phyloP scores from a whole-genome alignment of 768 basidiomycete genomes.

The Phylloporus rhodoxanthus region DNA sequence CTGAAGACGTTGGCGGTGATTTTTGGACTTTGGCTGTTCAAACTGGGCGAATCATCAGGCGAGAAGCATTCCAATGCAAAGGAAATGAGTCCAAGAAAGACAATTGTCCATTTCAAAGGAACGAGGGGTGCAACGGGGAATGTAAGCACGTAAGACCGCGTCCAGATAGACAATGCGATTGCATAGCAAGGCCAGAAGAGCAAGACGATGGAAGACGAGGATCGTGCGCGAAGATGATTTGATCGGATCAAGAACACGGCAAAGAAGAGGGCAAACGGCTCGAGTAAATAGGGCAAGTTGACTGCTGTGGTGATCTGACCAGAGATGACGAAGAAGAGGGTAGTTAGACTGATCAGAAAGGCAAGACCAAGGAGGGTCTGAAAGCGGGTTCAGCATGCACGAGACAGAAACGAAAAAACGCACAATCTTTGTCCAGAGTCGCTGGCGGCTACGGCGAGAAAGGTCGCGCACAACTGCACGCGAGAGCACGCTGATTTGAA shows the following conservation, averaged over 20 bases:
- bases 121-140: slow-evolving; percentile 35
- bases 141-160: slow-evolving; percentile 46
- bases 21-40: slow-evolving; percentile 58
- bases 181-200: slow-evolving; percentile 79
- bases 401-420: background rate
- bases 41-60: slow-evolving; percentile 45
- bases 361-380: slow-evolving; percentile 49
- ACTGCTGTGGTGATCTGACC: slow-evolving; percentile 36
- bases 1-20: slow-evolving; percentile 78
- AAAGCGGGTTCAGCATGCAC: background rate
- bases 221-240: slow-evolving; percentile 66
- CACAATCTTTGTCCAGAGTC: slow-evolving; percentile 62
- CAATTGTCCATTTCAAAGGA: slow-evolving; percentile 39
- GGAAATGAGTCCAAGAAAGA: slow-evolving; percentile 43
- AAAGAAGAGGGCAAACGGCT: slow-evolving; percentile 47
- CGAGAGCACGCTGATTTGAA: slow-evolving; percentile 32
- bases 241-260: slow-evolving; percentile 49
- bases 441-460: slow-evolving; percentile 44
- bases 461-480: slow-evolving; percentile 26
- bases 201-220: slow-evolving; percentile 67
- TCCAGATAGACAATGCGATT: slow-evolving; percentile 45
- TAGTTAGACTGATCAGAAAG: slow-evolving; percentile 39
- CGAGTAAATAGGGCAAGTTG: slow-evolving; percentile 49
- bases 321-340: slow-evolving; percentile 36
- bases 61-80: slow-evolving; percentile 68